phyloP scores from a whole-genome alignment of 805 yeast species.

The Phaffomyces opuntiae region DNA sequence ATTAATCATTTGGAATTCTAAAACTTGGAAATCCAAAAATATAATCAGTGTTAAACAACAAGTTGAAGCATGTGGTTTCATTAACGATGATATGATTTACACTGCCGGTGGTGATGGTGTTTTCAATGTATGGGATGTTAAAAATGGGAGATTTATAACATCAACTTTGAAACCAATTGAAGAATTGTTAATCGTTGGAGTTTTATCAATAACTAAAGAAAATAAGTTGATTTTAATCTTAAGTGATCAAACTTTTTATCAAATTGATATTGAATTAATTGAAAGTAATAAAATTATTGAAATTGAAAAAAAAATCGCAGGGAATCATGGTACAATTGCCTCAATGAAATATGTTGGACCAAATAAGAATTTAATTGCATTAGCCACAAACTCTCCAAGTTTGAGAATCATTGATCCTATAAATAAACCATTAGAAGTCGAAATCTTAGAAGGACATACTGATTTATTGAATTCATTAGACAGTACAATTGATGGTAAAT shows the following conservation, averaged over 20 bases:
- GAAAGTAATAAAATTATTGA: slow-evolving; percentile 31
- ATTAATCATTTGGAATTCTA: slow-evolving; percentile 50
- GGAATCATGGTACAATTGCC: slow-evolving; percentile 93
- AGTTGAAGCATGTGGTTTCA: slow-evolving; percentile 64
- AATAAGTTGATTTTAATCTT: slow-evolving; percentile 44
- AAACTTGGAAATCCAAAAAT: slow-evolving; percentile 46
- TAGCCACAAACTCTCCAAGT: slow-evolving; percentile 93
- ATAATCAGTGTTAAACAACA: slow-evolving; percentile 71
- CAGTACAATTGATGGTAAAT: slow-evolving; percentile 67
- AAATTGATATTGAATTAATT: slow-evolving; percentile 32
- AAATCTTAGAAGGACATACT: slow-evolving; percentile 69
- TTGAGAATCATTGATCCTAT: slow-evolving; percentile 64
- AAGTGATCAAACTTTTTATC: slow-evolving; percentile 79
- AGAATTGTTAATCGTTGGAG: slow-evolving; percentile 65
- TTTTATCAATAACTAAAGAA: slow-evolving; percentile 31
- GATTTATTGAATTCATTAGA: slow-evolving; percentile 82
- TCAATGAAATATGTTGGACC: slow-evolving; percentile 80
- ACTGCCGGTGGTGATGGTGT: slow-evolving; percentile 73
- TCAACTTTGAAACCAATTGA: slow-evolving; percentile 48
- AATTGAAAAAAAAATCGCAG: slow-evolving; percentile 58
- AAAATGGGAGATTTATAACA: slow-evolving; percentile 47
- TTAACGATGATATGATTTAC: slow-evolving; percentile 73
- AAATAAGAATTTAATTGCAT: slow-evolving; percentile 46
- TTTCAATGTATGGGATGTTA: slow-evolving; percentile 57
- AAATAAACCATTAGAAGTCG: slow-evolving; percentile 52